Conservation (phyloP, 73 alveolate species). For the Stentor coeruleus region DNA sequence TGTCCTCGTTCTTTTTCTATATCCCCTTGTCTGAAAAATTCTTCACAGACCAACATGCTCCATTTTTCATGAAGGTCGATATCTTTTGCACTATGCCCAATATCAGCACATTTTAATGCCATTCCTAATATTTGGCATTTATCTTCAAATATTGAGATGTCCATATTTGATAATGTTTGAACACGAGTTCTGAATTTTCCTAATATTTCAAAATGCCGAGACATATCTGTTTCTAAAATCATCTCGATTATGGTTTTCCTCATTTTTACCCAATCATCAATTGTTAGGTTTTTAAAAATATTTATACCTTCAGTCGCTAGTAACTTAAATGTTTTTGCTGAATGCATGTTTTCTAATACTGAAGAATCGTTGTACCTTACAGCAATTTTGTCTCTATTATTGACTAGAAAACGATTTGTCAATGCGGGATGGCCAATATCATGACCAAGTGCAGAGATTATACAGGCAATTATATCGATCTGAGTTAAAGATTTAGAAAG, state of each 20-base stretch:
- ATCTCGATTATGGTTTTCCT: constrained; percentile 69
- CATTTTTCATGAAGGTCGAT: constrained; percentile 21
- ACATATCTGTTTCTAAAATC: constrained; percentile 83
- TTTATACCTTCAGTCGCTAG: constrained; percentile 41
- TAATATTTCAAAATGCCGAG: constrained; percentile 46
- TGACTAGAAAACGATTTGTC: constrained; percentile 56
- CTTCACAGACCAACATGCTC: constrained; percentile 31
- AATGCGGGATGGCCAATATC: constrained; percentile 76
- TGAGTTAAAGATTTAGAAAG: background rate
- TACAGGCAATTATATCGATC: constrained; percentile 28
- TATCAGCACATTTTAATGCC: constrained; percentile 27
- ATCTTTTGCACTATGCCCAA: constrained; percentile 24
- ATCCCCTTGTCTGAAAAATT: constrained; percentile 30
- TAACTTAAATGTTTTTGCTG: constrained; percentile 52
- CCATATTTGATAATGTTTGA: background rate
- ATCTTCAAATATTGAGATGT: background rate
- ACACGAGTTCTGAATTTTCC: constrained; percentile 33
- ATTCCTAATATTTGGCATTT: background rate
- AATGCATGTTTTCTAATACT: constrained; percentile 75
- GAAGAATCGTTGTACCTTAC: constrained; percentile 64
- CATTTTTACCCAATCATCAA: constrained; percentile 37
- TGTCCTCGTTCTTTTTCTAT: constrained; percentile 17
- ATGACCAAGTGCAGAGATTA: constrained; percentile 51
- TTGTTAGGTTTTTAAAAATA: constrained; percentile 41
- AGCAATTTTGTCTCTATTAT: constrained; percentile 46